A percentile compares a stretch with the other conserved stretches of the same genome.
Conservation (phyloP, 352 stramenopile species). For the Phytopythium montanum region DNA sequence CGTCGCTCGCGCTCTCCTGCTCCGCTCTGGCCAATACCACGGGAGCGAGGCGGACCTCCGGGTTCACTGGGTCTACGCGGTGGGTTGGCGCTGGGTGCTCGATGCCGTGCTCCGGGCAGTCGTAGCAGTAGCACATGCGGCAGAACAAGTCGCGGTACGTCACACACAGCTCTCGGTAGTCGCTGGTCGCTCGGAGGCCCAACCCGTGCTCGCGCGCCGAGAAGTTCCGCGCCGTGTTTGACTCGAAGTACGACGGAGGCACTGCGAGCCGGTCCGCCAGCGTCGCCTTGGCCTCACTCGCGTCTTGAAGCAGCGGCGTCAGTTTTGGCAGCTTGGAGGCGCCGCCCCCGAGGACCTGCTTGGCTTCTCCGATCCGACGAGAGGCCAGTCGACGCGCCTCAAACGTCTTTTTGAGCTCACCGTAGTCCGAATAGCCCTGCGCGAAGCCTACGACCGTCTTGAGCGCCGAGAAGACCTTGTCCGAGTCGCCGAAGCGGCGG, state of each 20-base stretch:
- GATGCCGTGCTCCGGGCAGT: constrained; percentile 90
- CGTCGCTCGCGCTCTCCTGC: not conserved
- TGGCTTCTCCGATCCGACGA: constrained; percentile 41
- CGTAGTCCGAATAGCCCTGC: constrained; percentile 62
- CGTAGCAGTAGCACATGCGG: constrained; percentile 91
- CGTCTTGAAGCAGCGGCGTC: constrained; percentile 24
- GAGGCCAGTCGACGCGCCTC: constrained; percentile 33
- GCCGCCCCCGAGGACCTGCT: constrained; percentile 26
- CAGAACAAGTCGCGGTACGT: constrained; percentile 92
- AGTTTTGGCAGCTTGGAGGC: constrained; percentile 27
- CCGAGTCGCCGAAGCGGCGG: constrained; percentile 40
- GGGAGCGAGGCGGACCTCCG: constrained; percentile 36
- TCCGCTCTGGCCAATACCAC: constrained; percentile 11
- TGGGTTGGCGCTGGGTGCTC: constrained; percentile 59
- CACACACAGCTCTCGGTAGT: constrained; percentile 77
- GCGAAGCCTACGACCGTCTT: constrained; percentile 52
- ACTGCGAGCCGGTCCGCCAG: constrained; percentile 43
- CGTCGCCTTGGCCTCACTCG: constrained; percentile 9
- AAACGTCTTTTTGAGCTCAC: constrained; percentile 63
- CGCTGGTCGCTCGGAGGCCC: constrained; percentile 42
- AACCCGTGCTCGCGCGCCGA: constrained; percentile 29
- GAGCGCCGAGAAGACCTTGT: constrained; percentile 59
- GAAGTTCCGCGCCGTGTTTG: constrained; percentile 42
- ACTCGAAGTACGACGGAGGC: constrained; percentile 64
- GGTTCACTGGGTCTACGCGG: constrained; percentile 63